Evolutionary conservation across 306 rosid species (phyloP).

Genomic region (Quillaja saponaria): DNA sequence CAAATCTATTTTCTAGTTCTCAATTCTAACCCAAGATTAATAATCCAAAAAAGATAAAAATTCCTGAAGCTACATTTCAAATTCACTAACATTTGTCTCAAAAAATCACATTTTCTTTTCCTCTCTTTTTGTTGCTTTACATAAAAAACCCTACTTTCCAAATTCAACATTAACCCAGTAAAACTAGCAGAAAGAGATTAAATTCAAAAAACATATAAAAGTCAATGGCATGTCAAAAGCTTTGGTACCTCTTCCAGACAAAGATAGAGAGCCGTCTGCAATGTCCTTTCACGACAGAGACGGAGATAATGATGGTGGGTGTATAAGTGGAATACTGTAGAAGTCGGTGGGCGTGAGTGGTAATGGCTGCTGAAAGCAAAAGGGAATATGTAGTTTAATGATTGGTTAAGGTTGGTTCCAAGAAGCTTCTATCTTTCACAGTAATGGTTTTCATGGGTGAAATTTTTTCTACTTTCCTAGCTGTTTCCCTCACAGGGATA

Average conservation of each 20-base stretch:
- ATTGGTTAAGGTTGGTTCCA: too few species aligned
- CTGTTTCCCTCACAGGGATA: too few species aligned
- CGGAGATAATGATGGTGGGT: too few species aligned
- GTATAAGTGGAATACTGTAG: too few species aligned
- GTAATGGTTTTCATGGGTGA: too few species aligned
- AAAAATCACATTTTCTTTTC: background rate
- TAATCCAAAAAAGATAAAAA: constrained; percentile 1
- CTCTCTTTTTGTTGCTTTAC: background rate
- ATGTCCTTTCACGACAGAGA: background rate
- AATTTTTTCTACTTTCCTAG: too few species aligned
- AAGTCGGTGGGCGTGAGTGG: too few species aligned
- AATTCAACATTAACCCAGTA: background rate
- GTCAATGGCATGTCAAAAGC: constrained; percentile 14
- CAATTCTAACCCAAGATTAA: background rate
- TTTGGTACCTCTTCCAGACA: background rate
- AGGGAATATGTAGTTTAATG: too few species aligned
- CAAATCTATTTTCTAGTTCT: background rate
- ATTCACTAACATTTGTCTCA: constrained; percentile 11
- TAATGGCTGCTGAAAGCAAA: too few species aligned
- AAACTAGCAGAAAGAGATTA: background rate
- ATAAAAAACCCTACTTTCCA: background rate
- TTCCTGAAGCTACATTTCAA: constrained; percentile 4
- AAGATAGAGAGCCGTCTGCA: constrained; percentile 15
- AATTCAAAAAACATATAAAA: background rate
- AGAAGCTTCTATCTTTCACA: too few species aligned